Percentiles rank a stretch among this genome's conserved stretches.
Conservation (phyloP, 495 filamentous ascomycete species). For the Cairneyella variabilis region DNA sequence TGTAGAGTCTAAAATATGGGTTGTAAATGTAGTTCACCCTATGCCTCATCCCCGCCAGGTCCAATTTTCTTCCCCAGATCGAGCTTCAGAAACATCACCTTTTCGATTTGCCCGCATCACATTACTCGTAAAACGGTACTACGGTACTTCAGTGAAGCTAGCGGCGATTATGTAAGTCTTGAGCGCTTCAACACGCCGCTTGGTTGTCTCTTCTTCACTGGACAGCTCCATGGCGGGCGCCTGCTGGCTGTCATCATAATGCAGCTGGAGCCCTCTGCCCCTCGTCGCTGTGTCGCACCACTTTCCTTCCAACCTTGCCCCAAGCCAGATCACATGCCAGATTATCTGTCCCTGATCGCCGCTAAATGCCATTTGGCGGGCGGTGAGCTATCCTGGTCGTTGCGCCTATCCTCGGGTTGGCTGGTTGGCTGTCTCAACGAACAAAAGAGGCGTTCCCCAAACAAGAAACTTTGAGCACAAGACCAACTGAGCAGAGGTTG, state of each 20-base stretch:
- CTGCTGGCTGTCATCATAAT: background rate
- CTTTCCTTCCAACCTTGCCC: background rate
- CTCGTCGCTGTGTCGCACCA: background rate
- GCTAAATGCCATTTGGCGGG: background rate
- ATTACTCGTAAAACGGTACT: too few relatives aligned
- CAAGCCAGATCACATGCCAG: conserved; percentile 4
- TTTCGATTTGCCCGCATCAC: too few relatives aligned
- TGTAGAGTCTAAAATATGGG: too few relatives aligned
- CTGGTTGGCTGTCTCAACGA: conserved; percentile 3
- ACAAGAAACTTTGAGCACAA: conserved; percentile 1
- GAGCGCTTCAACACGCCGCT: background rate
- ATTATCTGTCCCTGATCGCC: background rate
- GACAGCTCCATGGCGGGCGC: background rate
- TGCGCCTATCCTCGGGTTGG: conserved; percentile 6
- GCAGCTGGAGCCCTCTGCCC: background rate
- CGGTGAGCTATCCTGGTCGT: background rate
- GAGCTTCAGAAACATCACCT: too few relatives aligned
- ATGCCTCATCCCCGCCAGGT: too few relatives aligned
- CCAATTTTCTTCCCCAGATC: too few relatives aligned
- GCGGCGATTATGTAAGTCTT: background rate
- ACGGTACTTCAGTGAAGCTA: too few relatives aligned
- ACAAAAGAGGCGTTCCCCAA: conserved; percentile 6
- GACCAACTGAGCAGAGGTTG: background rate
- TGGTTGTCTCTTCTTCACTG: background rate
- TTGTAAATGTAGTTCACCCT: too few relatives aligned